A percentile compares a stretch with the other conserved stretches of the same genome.
These are phyloP conservation scores for Coffea canephora DNA, from an alignment of 257 asterid genomes.

Conservation along the genomic window DNA sequence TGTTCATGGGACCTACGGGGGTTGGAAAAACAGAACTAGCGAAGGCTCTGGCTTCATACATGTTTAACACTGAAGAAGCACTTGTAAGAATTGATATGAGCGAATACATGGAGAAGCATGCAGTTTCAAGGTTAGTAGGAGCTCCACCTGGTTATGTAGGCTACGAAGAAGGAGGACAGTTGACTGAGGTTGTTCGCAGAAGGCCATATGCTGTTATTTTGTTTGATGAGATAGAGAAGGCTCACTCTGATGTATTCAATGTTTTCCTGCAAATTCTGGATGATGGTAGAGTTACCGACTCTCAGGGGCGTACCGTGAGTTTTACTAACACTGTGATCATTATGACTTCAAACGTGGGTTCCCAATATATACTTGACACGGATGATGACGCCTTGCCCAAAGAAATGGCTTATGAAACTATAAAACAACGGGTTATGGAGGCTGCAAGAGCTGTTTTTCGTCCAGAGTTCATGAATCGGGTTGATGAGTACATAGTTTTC, in stretches of 20 bases:
- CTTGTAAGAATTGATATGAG: constrained; percentile 93
- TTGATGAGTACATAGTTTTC: constrained; percentile 90
- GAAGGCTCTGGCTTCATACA: constrained; percentile 83
- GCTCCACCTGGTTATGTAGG: constrained; percentile 98
- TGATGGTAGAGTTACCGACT: constrained; percentile 88
- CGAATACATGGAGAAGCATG: constrained; percentile 93
- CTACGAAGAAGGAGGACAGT: constrained; percentile 93
- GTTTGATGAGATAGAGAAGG: constrained; percentile 93
- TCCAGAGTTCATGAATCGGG: constrained; percentile 90
- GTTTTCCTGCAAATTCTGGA: constrained; percentile 80
- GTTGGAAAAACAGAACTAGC: constrained; percentile 97
- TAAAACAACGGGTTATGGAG: constrained; percentile 83
- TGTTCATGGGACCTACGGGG: constrained; percentile 99
- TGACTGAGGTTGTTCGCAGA: constrained; percentile 82
- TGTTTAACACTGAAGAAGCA: constrained; percentile 82
- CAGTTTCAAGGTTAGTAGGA: constrained; percentile 88
- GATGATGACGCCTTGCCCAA: constrained; percentile 29
- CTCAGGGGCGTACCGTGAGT: constrained; percentile 89
- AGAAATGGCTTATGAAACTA: constrained; percentile 65
- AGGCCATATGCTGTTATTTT: constrained; percentile 89
- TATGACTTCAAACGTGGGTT: constrained; percentile 90
- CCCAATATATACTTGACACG: constrained; percentile 74
- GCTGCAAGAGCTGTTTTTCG: constrained; percentile 78
- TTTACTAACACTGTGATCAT: constrained; percentile 77
- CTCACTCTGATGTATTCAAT: constrained; percentile 88